These are phyloP conservation scores for Ulota crispa DNA, from an alignment of 225 moss, liverwort and hornwort species.

Conservation along the genomic window DNA sequence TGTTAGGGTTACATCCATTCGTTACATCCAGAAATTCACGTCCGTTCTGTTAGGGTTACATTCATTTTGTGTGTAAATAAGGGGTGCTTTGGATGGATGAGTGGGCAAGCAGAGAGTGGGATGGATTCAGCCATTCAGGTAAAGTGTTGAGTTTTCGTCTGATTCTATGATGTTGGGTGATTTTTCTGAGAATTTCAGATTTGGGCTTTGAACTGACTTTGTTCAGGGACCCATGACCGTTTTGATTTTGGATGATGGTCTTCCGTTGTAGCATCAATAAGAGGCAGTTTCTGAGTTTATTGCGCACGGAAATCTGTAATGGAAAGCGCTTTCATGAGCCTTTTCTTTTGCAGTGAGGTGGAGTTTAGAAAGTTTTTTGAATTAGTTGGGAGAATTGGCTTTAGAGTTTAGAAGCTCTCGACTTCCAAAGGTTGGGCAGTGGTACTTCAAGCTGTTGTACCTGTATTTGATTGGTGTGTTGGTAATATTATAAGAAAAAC, in stretches of 20 bases:
- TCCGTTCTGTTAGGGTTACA: neutral
- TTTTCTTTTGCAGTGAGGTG: too few relatives aligned
- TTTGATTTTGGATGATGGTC: neutral
- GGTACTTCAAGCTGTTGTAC: neutral
- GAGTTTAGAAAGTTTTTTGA: neutral
- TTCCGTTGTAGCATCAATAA: neutral
- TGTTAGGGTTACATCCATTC: neutral
- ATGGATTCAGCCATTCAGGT: too few relatives aligned
- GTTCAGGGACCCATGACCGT: neutral
- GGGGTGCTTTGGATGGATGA: neutral
- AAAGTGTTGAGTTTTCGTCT: neutral
- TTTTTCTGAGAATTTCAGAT: neutral
- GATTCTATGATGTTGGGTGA: neutral
- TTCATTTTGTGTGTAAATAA: neutral
- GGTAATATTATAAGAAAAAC: accelerated
- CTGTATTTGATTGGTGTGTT: neutral
- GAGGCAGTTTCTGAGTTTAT: neutral
- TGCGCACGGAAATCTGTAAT: neutral
- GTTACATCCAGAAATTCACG: neutral
- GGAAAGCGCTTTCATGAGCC: neutral
- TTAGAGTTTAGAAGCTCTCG: neutral
- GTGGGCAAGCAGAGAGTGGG: neutral
- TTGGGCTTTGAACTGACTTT: neutral
- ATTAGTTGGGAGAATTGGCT: neutral
- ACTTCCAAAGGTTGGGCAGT: too few relatives aligned